Base-by-base conservation (phyloP, 805 yeast species). In the Ogataea salicorniae region DNA sequence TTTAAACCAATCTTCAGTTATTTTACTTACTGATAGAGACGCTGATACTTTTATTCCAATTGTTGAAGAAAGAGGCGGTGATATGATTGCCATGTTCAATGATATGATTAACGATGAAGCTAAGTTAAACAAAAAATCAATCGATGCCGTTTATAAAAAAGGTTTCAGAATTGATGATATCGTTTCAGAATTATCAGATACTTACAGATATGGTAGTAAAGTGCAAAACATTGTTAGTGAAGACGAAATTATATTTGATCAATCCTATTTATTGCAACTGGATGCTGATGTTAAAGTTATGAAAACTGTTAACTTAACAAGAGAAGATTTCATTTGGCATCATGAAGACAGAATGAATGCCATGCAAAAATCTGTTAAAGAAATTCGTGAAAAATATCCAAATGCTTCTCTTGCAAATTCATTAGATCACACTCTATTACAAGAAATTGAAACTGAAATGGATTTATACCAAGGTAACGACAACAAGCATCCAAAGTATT, bases 401-500 rank as follows among this genome's bases (percentile, higher is more conserved):
- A 20, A 47, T 26, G 16, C 39, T 16, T 35, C 43, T 23, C 35
- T 42, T 15, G 42, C 43, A 26, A 26, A 29, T 7, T 43, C 58
- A 40, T 45, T 62, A 8, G 64, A 60, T 47, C 46, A 53, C 41
- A 40, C 20, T 33, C 37, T 60, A 17, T 41, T 58, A 39, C 49
- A 56, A 41, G 36, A 46, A 8, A 56, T 59, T 42, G 49, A 52
- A 41, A 20, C 45, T 23, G 54, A 51, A 29, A 43, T 55, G 45
- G 58, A 58, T 44, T 37, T 42, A 4, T 51, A 44, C 37, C 49
- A 42, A 17, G 11, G 36, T 4, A 38, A 46, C 29, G 51, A 49
- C 16, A 47, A 50, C 26, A 15, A 18, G 15, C 53, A 46, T 45
- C 48, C 52, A 7, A 63, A 72, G 42, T 67, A 70, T 55, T 67